phyloP scores from a whole-genome alignment of 2,329 filamentous ascomycete species.

The Sphaerulina populicola region DNA sequence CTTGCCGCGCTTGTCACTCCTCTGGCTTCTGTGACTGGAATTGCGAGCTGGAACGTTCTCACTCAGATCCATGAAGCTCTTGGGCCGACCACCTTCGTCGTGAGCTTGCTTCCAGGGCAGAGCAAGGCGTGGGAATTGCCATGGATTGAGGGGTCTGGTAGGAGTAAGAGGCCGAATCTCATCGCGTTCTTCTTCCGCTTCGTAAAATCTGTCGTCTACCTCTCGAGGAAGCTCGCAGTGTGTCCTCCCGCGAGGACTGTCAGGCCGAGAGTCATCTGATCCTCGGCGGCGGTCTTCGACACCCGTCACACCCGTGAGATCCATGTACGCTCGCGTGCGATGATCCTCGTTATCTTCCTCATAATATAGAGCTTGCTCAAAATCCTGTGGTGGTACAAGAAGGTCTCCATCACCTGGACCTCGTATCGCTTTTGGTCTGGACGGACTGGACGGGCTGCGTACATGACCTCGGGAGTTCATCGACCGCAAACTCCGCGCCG shows the following conservation, averaged over 20 bases:
- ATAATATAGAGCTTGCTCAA: neutral
- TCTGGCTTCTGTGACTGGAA: slow-evolving; percentile 3
- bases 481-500: slow-evolving; percentile 1
- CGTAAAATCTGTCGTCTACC: neutral
- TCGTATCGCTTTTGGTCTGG: neutral
- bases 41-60: slow-evolving; percentile 3
- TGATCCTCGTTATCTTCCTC: neutral
- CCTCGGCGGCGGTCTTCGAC: neutral
- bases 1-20: slow-evolving; percentile 4
- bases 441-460: slow-evolving; percentile 7
- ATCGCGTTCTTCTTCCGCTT: slow-evolving; percentile 7
- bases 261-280: neutral
- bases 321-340: neutral
- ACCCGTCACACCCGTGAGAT: neutral
- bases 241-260: slow-evolving; percentile 8
- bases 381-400: slow-evolving; percentile 3
- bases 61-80: slow-evolving; percentile 18
- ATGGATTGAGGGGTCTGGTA: slow-evolving; percentile 1
- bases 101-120: neutral
- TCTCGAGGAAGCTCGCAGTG: slow-evolving; percentile 13
- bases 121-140: neutral
- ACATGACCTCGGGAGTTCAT: slow-evolving; percentile 4
- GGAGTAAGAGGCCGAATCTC: slow-evolving; percentile 11
- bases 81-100: slow-evolving; percentile 1
- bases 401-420: neutral